Conservation (phyloP, 345 rosid species). For the Ceriops tagal region DNA sequence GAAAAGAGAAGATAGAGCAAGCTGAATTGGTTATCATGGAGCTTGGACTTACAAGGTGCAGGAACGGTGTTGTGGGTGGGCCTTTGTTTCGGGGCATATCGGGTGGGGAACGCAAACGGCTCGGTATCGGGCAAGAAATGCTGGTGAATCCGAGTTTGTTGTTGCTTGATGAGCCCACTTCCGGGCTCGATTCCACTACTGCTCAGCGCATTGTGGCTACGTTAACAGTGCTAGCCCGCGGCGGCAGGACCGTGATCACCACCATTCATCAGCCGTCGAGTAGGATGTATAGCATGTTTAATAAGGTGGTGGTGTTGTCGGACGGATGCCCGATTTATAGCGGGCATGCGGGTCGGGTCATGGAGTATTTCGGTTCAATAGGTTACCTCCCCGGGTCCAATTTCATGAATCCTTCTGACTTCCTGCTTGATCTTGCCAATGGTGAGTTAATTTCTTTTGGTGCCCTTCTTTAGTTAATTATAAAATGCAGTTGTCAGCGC, state of each 20-base stretch:
- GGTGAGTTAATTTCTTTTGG: conserved; percentile 39
- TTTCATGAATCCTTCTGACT: conserved; percentile 82
- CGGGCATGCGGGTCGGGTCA: conserved; percentile 54
- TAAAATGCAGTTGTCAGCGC: background rate
- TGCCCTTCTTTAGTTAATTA: background rate
- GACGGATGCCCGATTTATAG: conserved; percentile 75
- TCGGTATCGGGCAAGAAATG: conserved; percentile 87
- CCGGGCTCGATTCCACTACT: conserved; percentile 86
- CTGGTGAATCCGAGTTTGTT: conserved; percentile 83
- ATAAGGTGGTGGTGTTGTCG: conserved; percentile 69
- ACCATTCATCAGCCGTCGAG: conserved; percentile 95
- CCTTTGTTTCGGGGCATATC: conserved; percentile 71
- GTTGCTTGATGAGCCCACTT: conserved; percentile 86
- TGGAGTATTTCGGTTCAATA: conserved; percentile 68
- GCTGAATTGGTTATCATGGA: conserved; percentile 59
- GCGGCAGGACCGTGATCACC: conserved; percentile 72
- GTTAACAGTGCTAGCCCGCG: conserved; percentile 53
- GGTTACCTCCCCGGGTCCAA: conserved; percentile 60
- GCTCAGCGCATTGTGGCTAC: conserved; percentile 71
- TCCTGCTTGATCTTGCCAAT: conserved; percentile 87
- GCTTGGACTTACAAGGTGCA: conserved; percentile 67
- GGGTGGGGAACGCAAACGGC: conserved; percentile 91
- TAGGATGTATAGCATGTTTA: conserved; percentile 73
- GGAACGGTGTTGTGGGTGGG: conserved; percentile 68
- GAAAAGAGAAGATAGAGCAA: conserved; percentile 60